phyloP scores from a whole-genome alignment of 352 stramenopile genomes.

The Albugo laibachii region DNA sequence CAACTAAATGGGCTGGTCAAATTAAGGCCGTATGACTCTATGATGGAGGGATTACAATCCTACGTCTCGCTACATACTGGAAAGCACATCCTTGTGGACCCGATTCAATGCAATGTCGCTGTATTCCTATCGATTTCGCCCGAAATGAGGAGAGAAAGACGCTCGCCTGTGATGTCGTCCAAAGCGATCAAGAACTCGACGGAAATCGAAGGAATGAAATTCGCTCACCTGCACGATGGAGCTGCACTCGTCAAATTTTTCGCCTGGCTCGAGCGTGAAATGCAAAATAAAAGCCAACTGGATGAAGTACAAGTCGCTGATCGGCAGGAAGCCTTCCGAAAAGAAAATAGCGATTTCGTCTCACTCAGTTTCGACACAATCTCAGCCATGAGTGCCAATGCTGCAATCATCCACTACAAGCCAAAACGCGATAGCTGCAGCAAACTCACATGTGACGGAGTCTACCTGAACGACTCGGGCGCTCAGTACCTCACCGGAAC shows the following conservation, averaged over 20 bases:
- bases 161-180: constrained; percentile 58
- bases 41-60: constrained; percentile 22
- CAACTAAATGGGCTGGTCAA: constrained; percentile 24
- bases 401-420: constrained; percentile 92
- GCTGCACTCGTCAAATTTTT: constrained; percentile 91
- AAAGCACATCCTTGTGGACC: constrained; percentile 54
- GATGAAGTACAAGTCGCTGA: constrained; percentile 79
- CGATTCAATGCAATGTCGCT: constrained; percentile 66
- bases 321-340: constrained; percentile 78
- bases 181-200: constrained; percentile 87
- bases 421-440: constrained; percentile 61
- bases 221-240: constrained; percentile 90
- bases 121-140: constrained; percentile 60
- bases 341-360: constrained; percentile 73
- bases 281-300: constrained; percentile 29
- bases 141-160: constrained; percentile 47
- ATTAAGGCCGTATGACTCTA: constrained; percentile 39
- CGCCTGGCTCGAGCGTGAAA: constrained; percentile 76
- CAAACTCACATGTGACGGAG: constrained; percentile 80
- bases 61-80: constrained; percentile 26
- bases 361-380: constrained; percentile 97
- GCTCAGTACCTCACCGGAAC: constrained; percentile 97
- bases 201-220: constrained; percentile 91
- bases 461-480: constrained; percentile 97
- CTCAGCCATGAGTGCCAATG: constrained; percentile 90